Base-by-base conservation (phyloP, 2,329 filamentous ascomycete genomes). In the Penicillium sp. region DNA sequence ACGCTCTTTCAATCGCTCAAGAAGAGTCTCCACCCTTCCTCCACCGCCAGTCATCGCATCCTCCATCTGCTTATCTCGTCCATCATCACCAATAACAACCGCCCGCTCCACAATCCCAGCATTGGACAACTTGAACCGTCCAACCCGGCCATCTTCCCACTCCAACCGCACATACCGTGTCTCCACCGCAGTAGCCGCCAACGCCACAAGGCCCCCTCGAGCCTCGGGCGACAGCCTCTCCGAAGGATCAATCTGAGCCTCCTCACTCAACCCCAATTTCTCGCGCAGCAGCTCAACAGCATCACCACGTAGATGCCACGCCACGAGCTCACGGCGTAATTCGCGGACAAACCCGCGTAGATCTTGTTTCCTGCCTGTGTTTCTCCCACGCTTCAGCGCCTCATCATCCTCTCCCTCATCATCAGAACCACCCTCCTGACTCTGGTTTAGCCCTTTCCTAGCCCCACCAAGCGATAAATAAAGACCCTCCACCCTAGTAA, bases 71-170 rank as follows among this genome's bases (percentile, higher is more conserved):
- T 78, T 79, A 63, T 79, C 77, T 30, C 78, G 67, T 1, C 77
- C 77, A 19, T 60, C 25, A 45, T 78, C 76, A 2, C 77, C 78
- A 64, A 80, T 75, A 14, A 81, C 75, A 49, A 80, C 76, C 4
- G 77, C 78, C 11, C 77, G 68, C 58, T 80, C 77, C 33, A 81
- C 73, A 37, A 70, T 55, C 4, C 79, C 79, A 8, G 70, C 60
- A 66, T 77, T 74, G 3, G 77, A 76, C 26, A 81, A 65, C 60
- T 78, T 79, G 46, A 82, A 75, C 45, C 77, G 70, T 3, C 79
- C 80, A 30, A 81, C 74, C 5, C 76, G 74, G 5, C 78, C 79
- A 68, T 80, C 78, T 13, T 67, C 68, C 79, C 79, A 82, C 60
- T 80, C 74, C 16, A 82, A 49, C 11, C 78, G 74, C 28, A 80